These are phyloP conservation scores for Cenococcum geophilum DNA, from an alignment of 495 filamentous ascomycete genomes.

Conservation along the genomic window DNA sequence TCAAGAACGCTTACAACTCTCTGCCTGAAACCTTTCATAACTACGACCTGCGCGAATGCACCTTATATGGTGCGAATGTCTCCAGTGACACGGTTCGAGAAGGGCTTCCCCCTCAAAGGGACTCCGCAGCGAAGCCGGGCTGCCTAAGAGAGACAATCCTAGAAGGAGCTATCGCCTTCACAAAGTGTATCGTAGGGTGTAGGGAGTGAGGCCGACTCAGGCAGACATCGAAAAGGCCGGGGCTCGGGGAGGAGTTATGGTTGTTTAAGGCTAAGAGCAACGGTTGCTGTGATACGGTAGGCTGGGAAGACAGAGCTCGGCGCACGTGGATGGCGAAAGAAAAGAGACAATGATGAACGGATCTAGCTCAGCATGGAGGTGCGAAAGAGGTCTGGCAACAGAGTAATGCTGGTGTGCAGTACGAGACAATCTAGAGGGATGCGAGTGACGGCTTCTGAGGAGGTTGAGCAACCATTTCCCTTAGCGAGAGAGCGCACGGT, in stretches of 20 bases:
- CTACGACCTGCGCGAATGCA: constrained; percentile 23
- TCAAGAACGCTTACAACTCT: constrained; percentile 73
- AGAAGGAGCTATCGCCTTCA: constrained; percentile 4
- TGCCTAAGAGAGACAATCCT: constrained; percentile 1
- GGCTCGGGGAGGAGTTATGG: constrained; percentile 7
- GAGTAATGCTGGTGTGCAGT: constrained; percentile 4
- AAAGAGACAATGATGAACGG: background rate
- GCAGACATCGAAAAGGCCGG: constrained; percentile 17
- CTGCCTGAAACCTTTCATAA: constrained; percentile 95
- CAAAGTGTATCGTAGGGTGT: background rate
- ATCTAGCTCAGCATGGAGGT: background rate
- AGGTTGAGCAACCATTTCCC: background rate
- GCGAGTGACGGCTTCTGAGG: constrained; percentile 2
- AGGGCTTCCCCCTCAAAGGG: constrained; percentile 6
- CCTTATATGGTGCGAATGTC: constrained; percentile 14
- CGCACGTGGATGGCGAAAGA: background rate
- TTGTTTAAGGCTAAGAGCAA: constrained; percentile 4
- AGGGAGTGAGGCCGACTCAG: constrained; percentile 14
- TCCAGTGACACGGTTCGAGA: constrained; percentile 14
- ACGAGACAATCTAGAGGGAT: constrained; percentile 1
- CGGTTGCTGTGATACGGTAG: constrained; percentile 6
- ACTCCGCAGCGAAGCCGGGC: constrained; percentile 6
- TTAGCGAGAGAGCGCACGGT: constrained; percentile 1
- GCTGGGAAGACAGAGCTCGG: background rate
- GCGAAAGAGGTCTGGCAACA: background rate